A percentile compares a stretch with the other conserved stretches of the same genome.
These are phyloP conservation scores for Flaveria bidentis DNA, from an alignment of 129 eudicot genomes.

Conservation along the genomic window DNA sequence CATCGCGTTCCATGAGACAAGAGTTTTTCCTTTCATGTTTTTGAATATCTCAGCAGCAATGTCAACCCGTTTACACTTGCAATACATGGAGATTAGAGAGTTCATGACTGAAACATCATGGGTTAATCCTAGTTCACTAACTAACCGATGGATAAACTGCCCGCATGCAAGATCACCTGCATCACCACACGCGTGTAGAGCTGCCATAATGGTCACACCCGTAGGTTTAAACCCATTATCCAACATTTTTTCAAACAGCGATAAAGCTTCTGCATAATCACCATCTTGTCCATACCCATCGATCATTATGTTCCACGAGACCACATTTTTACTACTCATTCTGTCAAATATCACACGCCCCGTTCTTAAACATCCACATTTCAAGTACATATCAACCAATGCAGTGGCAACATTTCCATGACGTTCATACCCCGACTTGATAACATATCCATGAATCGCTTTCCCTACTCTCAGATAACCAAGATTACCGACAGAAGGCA, in stretches of 20 bases:
- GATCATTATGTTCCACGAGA: conserved; percentile 89
- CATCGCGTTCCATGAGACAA: conserved; percentile 90
- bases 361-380: conserved; percentile 55
- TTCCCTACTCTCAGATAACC: conserved; percentile 56
- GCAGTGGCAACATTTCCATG: conserved; percentile 74
- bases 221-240: conserved; percentile 68
- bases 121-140: conserved; percentile 43
- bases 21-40: conserved; percentile 52
- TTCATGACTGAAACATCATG: conserved; percentile 61
- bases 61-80: conserved; percentile 73
- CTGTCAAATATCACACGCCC: conserved; percentile 61
- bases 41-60: conserved; percentile 59
- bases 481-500: conserved; percentile 65
- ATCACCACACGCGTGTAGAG: conserved; percentile 80
- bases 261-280: conserved; percentile 69
- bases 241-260: conserved; percentile 70
- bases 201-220: conserved; percentile 76
- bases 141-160: conserved; percentile 51
- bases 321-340: conserved; percentile 59
- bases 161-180: conserved; percentile 63
- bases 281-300: conserved; percentile 81
- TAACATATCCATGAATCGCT: conserved; percentile 63
- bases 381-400: conserved; percentile 72
- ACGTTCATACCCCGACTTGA: conserved; percentile 52
- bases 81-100: conserved; percentile 90